phyloP scores from a whole-genome alignment of 1,284 basidiomycete genomes.

The Leccinum pallidistipes region DNA sequence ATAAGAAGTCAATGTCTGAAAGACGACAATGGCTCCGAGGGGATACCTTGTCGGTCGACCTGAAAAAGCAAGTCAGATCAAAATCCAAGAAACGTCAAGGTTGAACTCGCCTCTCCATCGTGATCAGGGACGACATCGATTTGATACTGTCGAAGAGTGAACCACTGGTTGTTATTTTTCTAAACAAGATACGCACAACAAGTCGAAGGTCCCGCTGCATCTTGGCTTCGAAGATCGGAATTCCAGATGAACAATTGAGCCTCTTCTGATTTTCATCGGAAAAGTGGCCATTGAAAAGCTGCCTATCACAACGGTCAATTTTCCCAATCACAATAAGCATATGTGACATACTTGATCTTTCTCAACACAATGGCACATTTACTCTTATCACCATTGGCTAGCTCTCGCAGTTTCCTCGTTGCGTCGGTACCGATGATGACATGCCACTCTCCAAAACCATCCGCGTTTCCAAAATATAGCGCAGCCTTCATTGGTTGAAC shows the following conservation, averaged over 20 bases:
- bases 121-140: constrained; percentile 58
- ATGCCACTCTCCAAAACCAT: constrained; percentile 54
- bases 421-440: constrained; percentile 50
- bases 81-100: not conserved
- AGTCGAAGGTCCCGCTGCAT: constrained; percentile 61
- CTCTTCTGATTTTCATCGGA: constrained; percentile 67
- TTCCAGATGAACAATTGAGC: constrained; percentile 47
- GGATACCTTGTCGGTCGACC: constrained; percentile 56
- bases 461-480: constrained; percentile 50
- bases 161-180: constrained; percentile 1
- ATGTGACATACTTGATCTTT: constrained; percentile 52
- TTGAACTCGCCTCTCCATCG: constrained; percentile 44
- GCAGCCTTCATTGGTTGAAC: constrained; percentile 51
- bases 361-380: constrained; percentile 51
- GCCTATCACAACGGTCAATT: constrained; percentile 38
- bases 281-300: constrained; percentile 66
- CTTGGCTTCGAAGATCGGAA: constrained; percentile 69
- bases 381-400: constrained; percentile 41
- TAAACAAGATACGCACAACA: constrained; percentile 43
- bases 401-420: constrained; percentile 42
- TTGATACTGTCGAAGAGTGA: constrained; percentile 49
- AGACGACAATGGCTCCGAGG: not conserved
- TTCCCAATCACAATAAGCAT: not conserved
- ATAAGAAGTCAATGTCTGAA: not conserved
- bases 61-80: constrained; percentile 20